These are phyloP conservation scores for Suillus weaverae DNA, from an alignment of 768 basidiomycete species.

Conservation along the genomic window DNA sequence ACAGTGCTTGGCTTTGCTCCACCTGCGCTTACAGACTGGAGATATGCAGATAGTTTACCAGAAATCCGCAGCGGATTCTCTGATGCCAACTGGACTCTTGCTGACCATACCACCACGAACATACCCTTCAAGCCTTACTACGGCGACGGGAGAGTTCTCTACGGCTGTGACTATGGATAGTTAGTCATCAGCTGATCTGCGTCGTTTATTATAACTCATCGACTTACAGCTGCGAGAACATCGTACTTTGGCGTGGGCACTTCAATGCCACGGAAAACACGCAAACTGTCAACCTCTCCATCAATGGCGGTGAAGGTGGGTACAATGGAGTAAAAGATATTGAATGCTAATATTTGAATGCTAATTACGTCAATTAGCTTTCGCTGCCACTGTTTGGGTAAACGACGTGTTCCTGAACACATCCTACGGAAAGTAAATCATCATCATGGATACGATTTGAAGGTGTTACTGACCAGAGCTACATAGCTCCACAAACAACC, in stretches of 20 bases:
- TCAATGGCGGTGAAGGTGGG: constrained; percentile 78
- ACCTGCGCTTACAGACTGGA: constrained; percentile 67
- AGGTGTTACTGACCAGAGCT: not conserved
- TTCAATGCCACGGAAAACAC: constrained; percentile 63
- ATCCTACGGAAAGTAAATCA: constrained; percentile 68
- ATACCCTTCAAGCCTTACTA: constrained; percentile 68
- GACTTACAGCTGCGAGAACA: constrained; percentile 69
- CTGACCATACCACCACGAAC: constrained; percentile 73
- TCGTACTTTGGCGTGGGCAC: constrained; percentile 80
- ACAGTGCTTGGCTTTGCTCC: constrained; percentile 34
- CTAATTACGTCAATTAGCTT: constrained; percentile 40
- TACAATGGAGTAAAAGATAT: not conserved
- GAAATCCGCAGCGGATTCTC: constrained; percentile 59
- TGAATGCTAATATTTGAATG: not conserved
- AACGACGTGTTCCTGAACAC: constrained; percentile 72
- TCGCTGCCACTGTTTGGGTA: constrained; percentile 81
- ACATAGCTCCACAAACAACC: constrained; percentile 65
- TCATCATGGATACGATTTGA: not conserved
- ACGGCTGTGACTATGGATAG: constrained; percentile 88
- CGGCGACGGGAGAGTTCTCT: constrained; percentile 75
- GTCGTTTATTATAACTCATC: constrained; percentile 10
- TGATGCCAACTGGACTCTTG: constrained; percentile 64
- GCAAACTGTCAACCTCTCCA: constrained; percentile 68
- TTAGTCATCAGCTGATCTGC: constrained; percentile 35
- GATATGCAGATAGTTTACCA: constrained; percentile 71